Base-by-base conservation (phyloP, 176 grass and related monocot genomes). In the Aegilops sharonensis region DNA sequence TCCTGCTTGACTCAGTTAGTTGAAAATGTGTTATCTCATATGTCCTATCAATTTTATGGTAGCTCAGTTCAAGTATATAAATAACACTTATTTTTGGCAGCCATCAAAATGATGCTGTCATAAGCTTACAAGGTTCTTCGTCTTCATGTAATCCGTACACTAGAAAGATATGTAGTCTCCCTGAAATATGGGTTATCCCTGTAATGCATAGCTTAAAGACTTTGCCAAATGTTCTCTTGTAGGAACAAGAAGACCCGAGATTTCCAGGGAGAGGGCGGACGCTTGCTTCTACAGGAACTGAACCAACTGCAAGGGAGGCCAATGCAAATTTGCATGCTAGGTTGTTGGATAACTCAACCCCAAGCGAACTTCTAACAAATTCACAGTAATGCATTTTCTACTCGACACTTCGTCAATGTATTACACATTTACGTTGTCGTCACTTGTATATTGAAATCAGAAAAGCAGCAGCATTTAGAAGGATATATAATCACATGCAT, bases 211-310 rank as follows among this genome's bases (percentile, higher is more conserved):
- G 59, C 75, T 30, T 80, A 37, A 91, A 68, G 21, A 37, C 21
- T 70, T 31, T 63, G 27, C 30, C 84, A 37, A 69, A 76, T 87
- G 30, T 80, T 85, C 15, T 85, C 72, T 21, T 88, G 25, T 89
- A 98, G 97, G 78, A 91, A 86, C 88, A 89, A 83, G 87, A 98
- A 85, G 97, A 95, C 63, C 56, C 90, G 36, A 94, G 92, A 84
- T 98, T 98, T 89, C 97, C 97, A 82, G 97, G 94, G 63, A 98
- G 90, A 83, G 97, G 90, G 81, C 91, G 82, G 8, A 78, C 90
- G 21, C 86, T 98, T 86, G 76, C 71, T 83, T 72, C 90, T 77
- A 34, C 87, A 68, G 89, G 88, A 85, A 90, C 86, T 77, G 86
- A 89, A 78, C 56, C 84, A 83, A 86, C 61, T 81, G 56, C 76